Base-by-base conservation (phyloP, 192 early-diverging fungal species). In the Geranomyces michiganensis region DNA sequence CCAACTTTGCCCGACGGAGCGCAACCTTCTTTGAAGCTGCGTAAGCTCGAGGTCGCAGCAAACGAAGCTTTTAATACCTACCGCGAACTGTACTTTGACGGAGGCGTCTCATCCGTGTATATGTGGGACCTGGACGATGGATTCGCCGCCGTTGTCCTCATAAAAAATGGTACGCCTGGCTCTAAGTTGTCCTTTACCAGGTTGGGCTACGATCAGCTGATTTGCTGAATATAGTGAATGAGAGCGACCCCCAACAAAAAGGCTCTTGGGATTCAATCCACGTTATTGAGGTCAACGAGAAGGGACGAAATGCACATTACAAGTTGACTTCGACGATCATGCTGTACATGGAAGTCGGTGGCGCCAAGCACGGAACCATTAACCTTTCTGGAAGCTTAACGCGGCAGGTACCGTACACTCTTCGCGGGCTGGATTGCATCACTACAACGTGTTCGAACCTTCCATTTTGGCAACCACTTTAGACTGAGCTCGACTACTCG, bases 181-280 rank as follows among this genome's bases (percentile, higher is more conserved):
- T 60, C 7, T 17, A 15, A 24, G 19, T 17, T 53, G 51, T 53
- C 4, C 3, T n/a, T 6, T 15, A 19, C 19, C 51, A 4, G 51
- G n/a, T 53, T 53, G 51, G 24, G 19, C 51, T 6, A 4, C 19
- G n/a, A 53, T 17, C 3, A n/a, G 9, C 15, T 17, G 44, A 19
- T 71, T 48, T 31, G 71, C 1, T 32, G 27, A 55, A 3, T 22
- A 43, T 31, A 58, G 74, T 74, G 14, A 68, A 49, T 45, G 66
- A 64, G 26, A 69, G 64, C 19, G 67, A 48, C 31, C 32, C 61
- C 1, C 60, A 49, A 15, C 44, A 51, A 24, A 68, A 53, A n/a
- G 96, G 96, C 22, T 88, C 94, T 21, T 99, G 97, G 97, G 97
- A 99, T 73, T 98, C 96, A 14, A 96, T 98, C 74, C 97, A 99